Evolutionary conservation across 73 alveolate species (phyloP).

Genomic region (Symbiodinium natans): DNA sequence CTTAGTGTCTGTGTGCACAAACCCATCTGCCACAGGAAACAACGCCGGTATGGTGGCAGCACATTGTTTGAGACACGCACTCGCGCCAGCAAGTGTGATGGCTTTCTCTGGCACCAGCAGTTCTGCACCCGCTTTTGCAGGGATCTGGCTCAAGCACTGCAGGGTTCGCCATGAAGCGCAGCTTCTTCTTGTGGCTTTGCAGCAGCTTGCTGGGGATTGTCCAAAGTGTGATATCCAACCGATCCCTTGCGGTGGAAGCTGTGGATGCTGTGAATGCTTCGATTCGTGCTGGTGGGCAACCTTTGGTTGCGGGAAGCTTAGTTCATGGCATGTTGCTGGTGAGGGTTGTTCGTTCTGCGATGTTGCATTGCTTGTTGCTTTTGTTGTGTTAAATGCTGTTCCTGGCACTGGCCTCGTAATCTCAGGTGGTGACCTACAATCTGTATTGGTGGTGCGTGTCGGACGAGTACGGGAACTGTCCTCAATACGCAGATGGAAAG

Average conservation of each 20-base stretch:
- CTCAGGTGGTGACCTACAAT: constrained; percentile 82
- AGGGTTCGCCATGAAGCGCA: not conserved
- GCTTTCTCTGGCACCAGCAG: too few species aligned
- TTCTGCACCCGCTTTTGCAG: too few species aligned
- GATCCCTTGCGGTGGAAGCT: not conserved
- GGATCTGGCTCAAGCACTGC: not conserved
- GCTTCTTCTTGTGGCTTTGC: not conserved
- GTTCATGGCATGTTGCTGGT: too few species aligned
- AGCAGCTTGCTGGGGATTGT: not conserved
- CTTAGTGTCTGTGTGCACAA: too few species aligned
- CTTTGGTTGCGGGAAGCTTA: not conserved
- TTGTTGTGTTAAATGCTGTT: too few species aligned
- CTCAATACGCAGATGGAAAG: constrained; percentile 40
- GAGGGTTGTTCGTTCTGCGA: too few species aligned
- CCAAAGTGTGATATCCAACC: constrained; percentile 10
- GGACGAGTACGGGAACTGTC: constrained; percentile 69
- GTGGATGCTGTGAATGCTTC: not conserved
- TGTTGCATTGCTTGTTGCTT: too few species aligned
- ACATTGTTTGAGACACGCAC: too few species aligned
- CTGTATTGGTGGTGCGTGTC: constrained; percentile 94
- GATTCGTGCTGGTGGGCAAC: not conserved
- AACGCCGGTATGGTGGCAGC: too few species aligned
- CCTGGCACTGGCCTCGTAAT: not conserved
- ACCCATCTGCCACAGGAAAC: too few species aligned
- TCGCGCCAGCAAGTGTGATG: too few species aligned